These are phyloP conservation scores for Taphrina betulina DNA, from an alignment of 1,139 yeast species.

Conservation along the genomic window DNA sequence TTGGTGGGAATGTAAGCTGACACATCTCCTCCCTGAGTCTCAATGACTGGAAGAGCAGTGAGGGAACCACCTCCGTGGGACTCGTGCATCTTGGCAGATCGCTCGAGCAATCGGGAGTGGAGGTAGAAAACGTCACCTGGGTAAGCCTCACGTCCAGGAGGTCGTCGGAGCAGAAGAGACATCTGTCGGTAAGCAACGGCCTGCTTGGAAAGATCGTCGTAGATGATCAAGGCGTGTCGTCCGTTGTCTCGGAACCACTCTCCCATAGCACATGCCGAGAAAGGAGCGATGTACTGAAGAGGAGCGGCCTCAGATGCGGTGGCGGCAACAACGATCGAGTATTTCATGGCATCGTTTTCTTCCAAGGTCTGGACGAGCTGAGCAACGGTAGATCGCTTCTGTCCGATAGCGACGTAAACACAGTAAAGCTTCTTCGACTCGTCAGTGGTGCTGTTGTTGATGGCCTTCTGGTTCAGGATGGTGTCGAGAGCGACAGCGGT, in stretches of 20 bases:
- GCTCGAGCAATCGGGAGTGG: slow-evolving; percentile 92
- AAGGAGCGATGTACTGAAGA: slow-evolving; percentile 99
- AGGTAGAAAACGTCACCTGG: slow-evolving; percentile 97
- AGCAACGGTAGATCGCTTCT: slow-evolving; percentile 99
- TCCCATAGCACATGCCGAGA: slow-evolving; percentile 99
- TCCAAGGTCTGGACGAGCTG: slow-evolving; percentile 99
- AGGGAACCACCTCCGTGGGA: slow-evolving; percentile 88
- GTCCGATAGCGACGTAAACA: slow-evolving; percentile 99
- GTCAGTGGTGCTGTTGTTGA: slow-evolving; percentile 94
- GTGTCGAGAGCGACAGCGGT: slow-evolving; percentile 98
- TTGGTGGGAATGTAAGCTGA: slow-evolving; percentile 95
- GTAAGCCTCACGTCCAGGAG: slow-evolving; percentile 96
- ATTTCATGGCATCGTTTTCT: slow-evolving; percentile 96
- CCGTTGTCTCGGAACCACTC: slow-evolving; percentile 99
- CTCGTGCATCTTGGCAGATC: slow-evolving; percentile 96
- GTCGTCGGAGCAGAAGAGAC: slow-evolving; percentile 95
- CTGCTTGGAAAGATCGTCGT: slow-evolving; percentile 98
- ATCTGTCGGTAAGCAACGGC: slow-evolving; percentile 99
- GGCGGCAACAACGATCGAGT: slow-evolving; percentile 97
- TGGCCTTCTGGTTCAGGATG: slow-evolving; percentile 97
- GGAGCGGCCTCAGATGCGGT: slow-evolving; percentile 99
- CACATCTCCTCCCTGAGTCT: slow-evolving; percentile 99
- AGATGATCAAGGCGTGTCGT: slow-evolving; percentile 93
- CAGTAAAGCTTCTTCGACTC: slow-evolving; percentile 98
- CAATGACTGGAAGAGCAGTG: slow-evolving; percentile 94